A percentile compares a stretch with the other conserved stretches of the same genome.
Conservation (phyloP, 169 alveolate genomes). For the Cryptosporidium sp. region DNA sequence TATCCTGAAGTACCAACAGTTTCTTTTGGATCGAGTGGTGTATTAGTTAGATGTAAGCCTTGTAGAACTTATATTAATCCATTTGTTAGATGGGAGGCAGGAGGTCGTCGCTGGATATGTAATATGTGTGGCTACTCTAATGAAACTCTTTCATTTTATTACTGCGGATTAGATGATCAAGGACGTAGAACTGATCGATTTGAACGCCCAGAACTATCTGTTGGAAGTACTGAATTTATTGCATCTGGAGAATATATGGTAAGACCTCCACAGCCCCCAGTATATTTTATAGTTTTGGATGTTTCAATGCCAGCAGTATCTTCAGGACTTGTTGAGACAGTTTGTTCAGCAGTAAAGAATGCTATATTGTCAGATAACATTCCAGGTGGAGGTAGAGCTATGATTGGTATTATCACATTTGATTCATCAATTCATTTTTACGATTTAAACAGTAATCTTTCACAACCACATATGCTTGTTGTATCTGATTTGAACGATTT, state of each 20-base stretch:
- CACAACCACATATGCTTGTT: constrained; percentile 91
- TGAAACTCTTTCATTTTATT: constrained; percentile 87
- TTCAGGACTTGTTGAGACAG: constrained; percentile 91
- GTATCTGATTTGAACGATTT: constrained; percentile 92
- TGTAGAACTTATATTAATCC: constrained; percentile 97
- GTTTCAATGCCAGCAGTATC: constrained; percentile 91
- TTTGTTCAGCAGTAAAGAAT: constrained; percentile 87
- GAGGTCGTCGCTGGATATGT: constrained; percentile 96
- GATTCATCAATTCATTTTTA: constrained; percentile 95
- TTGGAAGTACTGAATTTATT: constrained; percentile 94
- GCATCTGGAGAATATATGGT: constrained; percentile 97
- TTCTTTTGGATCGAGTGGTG: constrained; percentile 88
- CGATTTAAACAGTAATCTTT: constrained; percentile 84
- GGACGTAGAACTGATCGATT: constrained; percentile 89
- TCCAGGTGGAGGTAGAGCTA: constrained; percentile 90
- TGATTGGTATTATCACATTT: constrained; percentile 94
- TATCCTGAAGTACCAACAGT: constrained; percentile 89
- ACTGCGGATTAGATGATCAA: constrained; percentile 76
- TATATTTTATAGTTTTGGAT: constrained; percentile 90
- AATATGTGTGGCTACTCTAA: constrained; percentile 95
- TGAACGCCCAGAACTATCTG: constrained; percentile 90
- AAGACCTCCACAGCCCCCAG: constrained; percentile 97
- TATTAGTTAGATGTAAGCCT: constrained; percentile 89
- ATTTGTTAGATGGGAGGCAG: constrained; percentile 92
- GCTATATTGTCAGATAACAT: constrained; percentile 81